Evolutionary conservation across 495 filamentous ascomycete species (phyloP).

Genomic region (Cercophora samala): DNA sequence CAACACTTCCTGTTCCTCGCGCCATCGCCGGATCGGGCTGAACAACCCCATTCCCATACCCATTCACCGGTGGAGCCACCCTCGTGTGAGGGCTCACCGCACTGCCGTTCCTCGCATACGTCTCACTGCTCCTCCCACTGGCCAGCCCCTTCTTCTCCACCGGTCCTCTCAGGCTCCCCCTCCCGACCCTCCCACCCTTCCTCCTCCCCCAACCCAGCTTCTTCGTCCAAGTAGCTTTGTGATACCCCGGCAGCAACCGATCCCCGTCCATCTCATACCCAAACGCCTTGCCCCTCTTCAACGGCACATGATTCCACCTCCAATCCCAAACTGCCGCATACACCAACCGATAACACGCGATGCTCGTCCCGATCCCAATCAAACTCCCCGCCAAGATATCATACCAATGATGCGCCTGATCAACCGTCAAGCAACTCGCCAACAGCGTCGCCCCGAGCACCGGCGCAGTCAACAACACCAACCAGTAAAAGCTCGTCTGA

Average conservation of each 20-base stretch:
- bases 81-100: conserved; percentile 1
- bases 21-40: neutral
- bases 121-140: conserved; percentile 14
- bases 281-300: conserved; percentile 24
- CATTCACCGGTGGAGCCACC: neutral
- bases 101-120: conserved; percentile 16
- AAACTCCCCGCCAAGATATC: conserved; percentile 55
- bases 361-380: conserved; percentile 57
- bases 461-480: conserved; percentile 36
- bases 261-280: conserved; percentile 13
- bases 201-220: conserved; percentile 19
- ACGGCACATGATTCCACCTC: conserved; percentile 52
- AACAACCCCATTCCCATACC: neutral
- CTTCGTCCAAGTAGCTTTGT: conserved; percentile 5
- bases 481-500: conserved; percentile 50
- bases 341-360: conserved; percentile 55
- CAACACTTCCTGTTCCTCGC: neutral
- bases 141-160: conserved; percentile 3
- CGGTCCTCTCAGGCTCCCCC: neutral
- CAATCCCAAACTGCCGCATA: conserved; percentile 60
- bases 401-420: conserved; percentile 60
- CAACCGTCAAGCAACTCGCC: conserved; percentile 58
- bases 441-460: conserved; percentile 57
- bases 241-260: neutral
- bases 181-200: conserved; percentile 1